Base-by-base conservation (phyloP, 345 rosid genomes). In the Atalantia buxifolia region DNA sequence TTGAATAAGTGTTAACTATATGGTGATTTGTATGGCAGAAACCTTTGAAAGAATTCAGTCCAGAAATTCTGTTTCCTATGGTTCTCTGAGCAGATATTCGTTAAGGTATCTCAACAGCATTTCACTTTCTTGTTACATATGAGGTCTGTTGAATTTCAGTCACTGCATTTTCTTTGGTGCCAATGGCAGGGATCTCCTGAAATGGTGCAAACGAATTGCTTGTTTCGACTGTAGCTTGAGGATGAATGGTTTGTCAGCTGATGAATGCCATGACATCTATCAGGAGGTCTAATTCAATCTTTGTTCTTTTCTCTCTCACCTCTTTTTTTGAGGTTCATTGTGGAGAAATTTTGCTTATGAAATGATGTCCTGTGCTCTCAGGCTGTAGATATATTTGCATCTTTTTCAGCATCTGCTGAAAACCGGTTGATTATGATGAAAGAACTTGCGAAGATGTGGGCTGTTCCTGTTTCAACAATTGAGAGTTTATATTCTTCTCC, bases 191-290 rank as follows among this genome's bases (percentile, higher is more conserved):
- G 99, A 95, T 88, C 91, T 95, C 73, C 90, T 95, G 56, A 93
- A 95, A 86, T 93, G 92, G 97, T 93, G 99, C 87, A 95, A 90
- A 79, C 87, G 99, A 78, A 89, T 95, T 82, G 83, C 83, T 63
- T 84, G 86, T 25, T 75, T 85, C 55, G 82, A 78, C 72, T 81
- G 76, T 76, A 57, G 73, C 77, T 60, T 68, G 2, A 24, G 21
- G 6, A 76, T 36, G 18, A 60, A 78, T 81, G 80, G 79, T 68
- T 78, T 91, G 83, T 77, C 96, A 62, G 77, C 89, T 61, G 75
- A 79, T 63, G 91, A 91, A 77, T 77, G 88, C 76, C 85, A 38
- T 74, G 78, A 83, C 53, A 88, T 95, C 66, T 93, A 82, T 85
- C 93, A 85, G 70, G 99, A 95, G 98, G 99, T 93, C 64, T 83